phyloP scores from a whole-genome alignment of 176 grass and related monocot species.

The Oryza officinalis region DNA sequence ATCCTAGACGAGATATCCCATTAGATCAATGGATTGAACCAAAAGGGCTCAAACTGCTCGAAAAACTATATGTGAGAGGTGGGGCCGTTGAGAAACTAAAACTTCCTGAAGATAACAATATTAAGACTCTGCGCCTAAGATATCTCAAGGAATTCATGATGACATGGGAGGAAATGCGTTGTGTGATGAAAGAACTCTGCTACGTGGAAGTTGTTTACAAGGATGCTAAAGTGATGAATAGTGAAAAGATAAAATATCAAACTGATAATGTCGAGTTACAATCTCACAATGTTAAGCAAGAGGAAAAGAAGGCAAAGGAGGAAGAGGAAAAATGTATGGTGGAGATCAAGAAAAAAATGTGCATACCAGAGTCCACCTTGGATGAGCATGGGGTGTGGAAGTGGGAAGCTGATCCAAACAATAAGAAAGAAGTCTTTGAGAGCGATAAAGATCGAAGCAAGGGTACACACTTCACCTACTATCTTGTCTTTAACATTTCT shows the following conservation, averaged over 20 bases:
- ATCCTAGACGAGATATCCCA: background rate
- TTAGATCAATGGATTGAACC: background rate
- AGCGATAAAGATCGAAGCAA: background rate
- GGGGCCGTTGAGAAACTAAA: background rate
- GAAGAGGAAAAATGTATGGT: background rate
- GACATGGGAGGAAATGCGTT: background rate
- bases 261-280: background rate
- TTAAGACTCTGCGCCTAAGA: conserved; percentile 36
- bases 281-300: background rate
- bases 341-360: background rate
- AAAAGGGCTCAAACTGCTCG: background rate
- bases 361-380: background rate
- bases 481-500: background rate
- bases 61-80: conserved; percentile 48
- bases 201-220: conserved; percentile 34
- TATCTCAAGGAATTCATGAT: background rate
- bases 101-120: fast-evolving
- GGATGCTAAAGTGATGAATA: background rate
- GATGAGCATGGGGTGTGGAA: conserved; percentile 42
- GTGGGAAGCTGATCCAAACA: background rate
- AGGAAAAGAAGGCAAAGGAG: background rate
- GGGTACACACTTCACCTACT: background rate
- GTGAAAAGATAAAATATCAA: background rate
- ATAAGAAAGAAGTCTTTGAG: too few species aligned
- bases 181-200: background rate